Evolutionary conservation across 768 basidiomycete genomes (phyloP).

Genomic region (Tylopilus plumbeoviolaceoides): DNA sequence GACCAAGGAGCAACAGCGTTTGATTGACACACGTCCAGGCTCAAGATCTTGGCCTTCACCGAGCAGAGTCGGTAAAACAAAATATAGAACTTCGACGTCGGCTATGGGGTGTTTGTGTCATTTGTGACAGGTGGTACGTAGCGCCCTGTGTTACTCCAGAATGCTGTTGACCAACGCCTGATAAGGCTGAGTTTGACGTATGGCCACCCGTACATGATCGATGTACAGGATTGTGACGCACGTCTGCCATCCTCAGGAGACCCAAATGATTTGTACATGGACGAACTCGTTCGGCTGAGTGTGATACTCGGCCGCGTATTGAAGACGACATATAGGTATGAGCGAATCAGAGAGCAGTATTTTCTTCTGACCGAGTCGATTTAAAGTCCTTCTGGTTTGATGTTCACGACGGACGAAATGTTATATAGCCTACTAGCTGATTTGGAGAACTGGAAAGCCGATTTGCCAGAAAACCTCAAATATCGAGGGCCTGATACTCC

Average conservation of each 20-base stretch:
- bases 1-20: slow-evolving; percentile 1
- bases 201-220: slow-evolving; percentile 95
- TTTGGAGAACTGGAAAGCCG: slow-evolving; percentile 72
- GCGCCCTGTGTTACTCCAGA: slow-evolving; percentile 1
- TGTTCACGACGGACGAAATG: slow-evolving; percentile 78
- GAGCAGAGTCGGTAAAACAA: slow-evolving; percentile 82
- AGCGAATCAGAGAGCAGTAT: not conserved
- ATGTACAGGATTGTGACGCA: slow-evolving; percentile 94
- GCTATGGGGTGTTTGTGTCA: slow-evolving; percentile 92
- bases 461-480: slow-evolving; percentile 72
- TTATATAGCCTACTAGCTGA: slow-evolving; percentile 61
- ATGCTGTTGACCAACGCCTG: slow-evolving; percentile 5
- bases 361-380: slow-evolving; percentile 8
- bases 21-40: slow-evolving; percentile 50
- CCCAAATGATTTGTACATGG: slow-evolving; percentile 72
- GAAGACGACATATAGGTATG: slow-evolving; percentile 89
- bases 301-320: slow-evolving; percentile 88
- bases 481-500: slow-evolving; percentile 70
- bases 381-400: slow-evolving; percentile 79
- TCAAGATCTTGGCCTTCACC: slow-evolving; percentile 93
- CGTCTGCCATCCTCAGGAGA: slow-evolving; percentile 89
- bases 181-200: slow-evolving; percentile 81
- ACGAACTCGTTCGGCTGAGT: slow-evolving; percentile 88
- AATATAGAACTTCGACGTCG: slow-evolving; percentile 84
- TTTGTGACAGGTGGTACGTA: slow-evolving; percentile 86